These are phyloP conservation scores for Coniosporium tulheliwenetii DNA, from an alignment of 2,329 filamentous ascomycete species.

Conservation along the genomic window DNA sequence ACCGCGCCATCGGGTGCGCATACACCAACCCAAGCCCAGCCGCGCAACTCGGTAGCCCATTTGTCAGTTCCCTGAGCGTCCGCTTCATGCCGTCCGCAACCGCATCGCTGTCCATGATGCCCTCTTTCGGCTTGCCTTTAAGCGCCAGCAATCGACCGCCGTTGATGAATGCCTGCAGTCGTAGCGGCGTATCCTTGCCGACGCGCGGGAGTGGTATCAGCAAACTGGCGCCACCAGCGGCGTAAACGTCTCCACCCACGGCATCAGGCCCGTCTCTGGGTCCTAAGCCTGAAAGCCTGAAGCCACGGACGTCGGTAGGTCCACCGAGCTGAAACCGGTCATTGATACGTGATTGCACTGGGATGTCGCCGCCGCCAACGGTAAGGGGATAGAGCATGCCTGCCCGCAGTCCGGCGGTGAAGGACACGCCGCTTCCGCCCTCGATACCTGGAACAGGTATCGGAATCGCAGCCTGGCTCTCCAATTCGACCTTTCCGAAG, in stretches of 20 bases:
- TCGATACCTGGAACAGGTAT: slow-evolving; percentile 54
- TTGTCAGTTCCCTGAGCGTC: slow-evolving; percentile 55
- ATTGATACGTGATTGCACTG: slow-evolving; percentile 64
- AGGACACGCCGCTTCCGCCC: slow-evolving; percentile 59
- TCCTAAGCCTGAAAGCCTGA: slow-evolving; percentile 76
- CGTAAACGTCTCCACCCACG: slow-evolving; percentile 81
- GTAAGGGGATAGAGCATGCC: slow-evolving; percentile 75
- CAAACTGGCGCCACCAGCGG: slow-evolving; percentile 74
- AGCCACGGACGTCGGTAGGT: slow-evolving; percentile 86
- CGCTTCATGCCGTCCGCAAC: slow-evolving; percentile 39
- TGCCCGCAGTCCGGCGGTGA: slow-evolving; percentile 67
- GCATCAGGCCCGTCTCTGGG: slow-evolving; percentile 76
- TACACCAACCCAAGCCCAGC: slow-evolving; percentile 88
- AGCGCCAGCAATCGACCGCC: slow-evolving; percentile 73
- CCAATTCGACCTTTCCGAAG: slow-evolving; percentile 87
- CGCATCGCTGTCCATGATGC: slow-evolving; percentile 31
- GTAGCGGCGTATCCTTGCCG: slow-evolving; percentile 67
- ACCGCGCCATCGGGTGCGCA: slow-evolving; percentile 80
- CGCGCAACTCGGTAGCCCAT: slow-evolving; percentile 67
- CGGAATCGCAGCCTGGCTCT: slow-evolving; percentile 61
- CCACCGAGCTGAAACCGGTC: slow-evolving; percentile 93
- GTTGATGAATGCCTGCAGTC: slow-evolving; percentile 83
- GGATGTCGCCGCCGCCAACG: slow-evolving; percentile 36
- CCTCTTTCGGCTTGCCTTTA: slow-evolving; percentile 35
- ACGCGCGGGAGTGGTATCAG: slow-evolving; percentile 71